phyloP scores from a whole-genome alignment of 225 moss, liverwort and hornwort species.

The Bryum argenteum region DNA sequence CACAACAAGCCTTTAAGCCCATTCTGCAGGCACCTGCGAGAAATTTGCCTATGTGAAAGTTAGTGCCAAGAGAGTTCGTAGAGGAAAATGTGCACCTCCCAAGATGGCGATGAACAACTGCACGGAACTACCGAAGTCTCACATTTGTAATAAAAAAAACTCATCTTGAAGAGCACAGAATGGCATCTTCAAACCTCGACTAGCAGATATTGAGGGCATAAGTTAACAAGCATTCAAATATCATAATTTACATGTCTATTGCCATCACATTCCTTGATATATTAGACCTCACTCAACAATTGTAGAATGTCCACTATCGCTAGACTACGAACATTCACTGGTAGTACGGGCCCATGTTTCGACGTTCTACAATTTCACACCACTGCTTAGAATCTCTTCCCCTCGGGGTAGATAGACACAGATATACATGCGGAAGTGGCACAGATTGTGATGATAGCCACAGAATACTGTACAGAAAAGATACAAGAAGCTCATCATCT shows the following conservation, averaged over 20 bases:
- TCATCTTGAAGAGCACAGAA: too few species aligned
- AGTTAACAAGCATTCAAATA: neutral
- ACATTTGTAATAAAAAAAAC: too few species aligned
- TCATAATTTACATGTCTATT: neutral
- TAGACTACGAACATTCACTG: neutral
- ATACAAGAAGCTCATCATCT: slow-evolving; percentile 21
- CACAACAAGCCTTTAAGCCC: too few species aligned
- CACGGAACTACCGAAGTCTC: too few species aligned
- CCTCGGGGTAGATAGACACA: neutral
- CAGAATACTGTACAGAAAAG: slow-evolving; percentile 13
- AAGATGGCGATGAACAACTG: too few species aligned
- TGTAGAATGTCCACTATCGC: neutral
- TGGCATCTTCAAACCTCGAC: too few species aligned
- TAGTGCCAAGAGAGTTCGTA: too few species aligned
- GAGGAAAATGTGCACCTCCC: too few species aligned
- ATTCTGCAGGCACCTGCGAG: too few species aligned
- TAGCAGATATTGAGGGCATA: neutral
- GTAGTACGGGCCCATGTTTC: neutral
- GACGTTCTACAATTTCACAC: neutral
- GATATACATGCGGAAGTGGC: neutral
- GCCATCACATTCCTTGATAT: neutral
- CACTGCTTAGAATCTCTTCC: neutral
- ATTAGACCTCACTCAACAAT: neutral
- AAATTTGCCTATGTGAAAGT: too few species aligned
- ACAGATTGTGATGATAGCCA: slow-evolving; percentile 2